A percentile compares a stretch with the other conserved stretches of the same genome.
Evolutionary conservation across 192 early-diverging fungal species (phyloP).

Genomic region (Backusella sp.): DNA sequence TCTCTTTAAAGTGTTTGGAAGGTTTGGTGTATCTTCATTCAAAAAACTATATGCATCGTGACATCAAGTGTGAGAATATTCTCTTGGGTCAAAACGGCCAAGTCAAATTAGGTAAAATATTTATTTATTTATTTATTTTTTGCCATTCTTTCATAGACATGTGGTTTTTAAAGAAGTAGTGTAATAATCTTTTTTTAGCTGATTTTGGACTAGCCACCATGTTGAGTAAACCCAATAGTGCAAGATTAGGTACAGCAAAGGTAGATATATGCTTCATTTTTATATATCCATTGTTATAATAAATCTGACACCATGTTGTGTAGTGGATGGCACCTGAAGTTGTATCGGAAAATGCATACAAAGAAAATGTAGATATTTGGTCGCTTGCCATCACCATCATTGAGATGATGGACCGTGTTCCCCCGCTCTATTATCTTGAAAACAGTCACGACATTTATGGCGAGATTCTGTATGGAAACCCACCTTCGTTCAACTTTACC

Average conservation of each 20-base stretch:
- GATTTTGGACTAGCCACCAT: constrained; percentile 36
- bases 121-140: not conserved
- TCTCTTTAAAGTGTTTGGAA: constrained; percentile 26
- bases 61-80: constrained; percentile 50
- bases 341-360: constrained; percentile 35
- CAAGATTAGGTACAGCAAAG: constrained; percentile 36
- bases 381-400: constrained; percentile 44
- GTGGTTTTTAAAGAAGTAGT: not conserved
- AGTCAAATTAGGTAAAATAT: constrained; percentile 42
- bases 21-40: constrained; percentile 43
- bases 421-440: constrained; percentile 41
- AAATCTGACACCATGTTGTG: not conserved
- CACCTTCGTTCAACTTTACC: constrained; percentile 33
- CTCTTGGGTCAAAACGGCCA: constrained; percentile 34
- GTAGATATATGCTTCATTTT: not conserved
- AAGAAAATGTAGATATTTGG: constrained; percentile 50
- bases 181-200: constrained; percentile 1
- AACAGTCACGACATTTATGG: constrained; percentile 33
- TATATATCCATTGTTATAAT: not conserved
- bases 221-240: constrained; percentile 18
- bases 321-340: constrained; percentile 51
- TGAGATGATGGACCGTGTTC: constrained; percentile 44
- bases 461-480: constrained; percentile 28
- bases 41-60: constrained; percentile 49
- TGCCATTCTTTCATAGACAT: not conserved